Base-by-base conservation (phyloP, 257 asterid species). In the Solanum ossicruentum region DNA sequence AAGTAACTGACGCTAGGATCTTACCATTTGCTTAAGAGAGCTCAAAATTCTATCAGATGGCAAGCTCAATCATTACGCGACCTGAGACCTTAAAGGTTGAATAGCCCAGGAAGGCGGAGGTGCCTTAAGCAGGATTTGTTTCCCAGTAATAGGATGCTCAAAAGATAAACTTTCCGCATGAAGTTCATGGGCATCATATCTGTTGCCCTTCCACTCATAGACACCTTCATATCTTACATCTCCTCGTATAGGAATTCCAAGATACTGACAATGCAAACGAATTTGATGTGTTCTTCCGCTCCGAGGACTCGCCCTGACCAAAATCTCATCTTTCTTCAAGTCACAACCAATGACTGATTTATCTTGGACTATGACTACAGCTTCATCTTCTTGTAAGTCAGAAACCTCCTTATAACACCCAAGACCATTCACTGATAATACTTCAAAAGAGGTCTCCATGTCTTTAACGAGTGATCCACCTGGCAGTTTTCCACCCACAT, bases 251-350 rank as follows among this genome's bases (percentile, higher is more conserved):
- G 99, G 94, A 81, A 96, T 91, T 54, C 97, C 99, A 69, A 93
- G 97, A 87, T 91, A 95, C 90, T 95, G 98, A 83, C 99, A 94
- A 52, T 96, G 98, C 90, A 95, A 90, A 43, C 99, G 94, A 79
- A 96, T 96, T 87, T 96, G 99, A 88, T 96, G 98, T 0, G 99
- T 96, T 88, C 99, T 91, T 85, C 99, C 98, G 86, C 97, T 96
- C 80, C 85, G 89, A 12, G 99, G 99, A 60, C 86, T 82, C 7
- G 98, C 99, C 90, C 95, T 90, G 81, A 95, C 90, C 72, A 94
- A 52, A 88, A 96, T 90, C 88, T 91, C 96, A 5, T 87, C 92
- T 88, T 88, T 91, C 89, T 88, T 91, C 82, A n/a, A n/a, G 86
- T 89, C 89, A 81, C 88, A 78, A 11, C 77, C 85, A n/a, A 82